Evolutionary conservation across 2,329 filamentous ascomycete species (phyloP).

Genomic region (Colletotrichum kahawae): DNA sequence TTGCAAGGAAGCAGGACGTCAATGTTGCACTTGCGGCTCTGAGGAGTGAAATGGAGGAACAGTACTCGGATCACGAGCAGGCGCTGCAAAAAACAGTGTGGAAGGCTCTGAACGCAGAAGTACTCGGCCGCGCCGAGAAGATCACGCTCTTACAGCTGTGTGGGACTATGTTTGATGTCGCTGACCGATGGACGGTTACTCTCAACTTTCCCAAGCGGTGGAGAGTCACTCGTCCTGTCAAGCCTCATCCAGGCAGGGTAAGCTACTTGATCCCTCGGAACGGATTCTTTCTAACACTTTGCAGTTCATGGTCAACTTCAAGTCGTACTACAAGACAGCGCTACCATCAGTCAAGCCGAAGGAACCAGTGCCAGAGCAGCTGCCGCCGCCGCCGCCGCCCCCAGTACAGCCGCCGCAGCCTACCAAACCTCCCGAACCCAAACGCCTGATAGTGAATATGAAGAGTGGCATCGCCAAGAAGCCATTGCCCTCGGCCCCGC

Average conservation of each 20-base stretch:
- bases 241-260: slow-evolving; percentile 41
- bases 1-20: slow-evolving; percentile 68
- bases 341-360: background rate
- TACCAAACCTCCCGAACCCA: slow-evolving; percentile 27
- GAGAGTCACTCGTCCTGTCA: slow-evolving; percentile 40
- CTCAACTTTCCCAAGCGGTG: slow-evolving; percentile 46
- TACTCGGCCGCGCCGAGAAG: slow-evolving; percentile 45
- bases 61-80: slow-evolving; percentile 40
- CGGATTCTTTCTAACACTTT: slow-evolving; percentile 15
- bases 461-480: slow-evolving; percentile 43
- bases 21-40: slow-evolving; percentile 56
- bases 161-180: slow-evolving; percentile 52
- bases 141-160: slow-evolving; percentile 49
- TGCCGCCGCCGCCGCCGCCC: slow-evolving; percentile 24
- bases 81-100: slow-evolving; percentile 48
- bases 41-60: slow-evolving; percentile 49
- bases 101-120: slow-evolving; percentile 44
- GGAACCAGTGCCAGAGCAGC: background rate
- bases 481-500: background rate
- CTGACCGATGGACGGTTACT: slow-evolving; percentile 45
- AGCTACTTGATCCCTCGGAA: slow-evolving; percentile 18
- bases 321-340: slow-evolving; percentile 39
- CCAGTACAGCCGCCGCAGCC: slow-evolving; percentile 18
- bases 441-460: slow-evolving; percentile 31
- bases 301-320: slow-evolving; percentile 43